Base-by-base conservation (phyloP, 805 yeast species). In the Sungouiella thailandica region DNA sequence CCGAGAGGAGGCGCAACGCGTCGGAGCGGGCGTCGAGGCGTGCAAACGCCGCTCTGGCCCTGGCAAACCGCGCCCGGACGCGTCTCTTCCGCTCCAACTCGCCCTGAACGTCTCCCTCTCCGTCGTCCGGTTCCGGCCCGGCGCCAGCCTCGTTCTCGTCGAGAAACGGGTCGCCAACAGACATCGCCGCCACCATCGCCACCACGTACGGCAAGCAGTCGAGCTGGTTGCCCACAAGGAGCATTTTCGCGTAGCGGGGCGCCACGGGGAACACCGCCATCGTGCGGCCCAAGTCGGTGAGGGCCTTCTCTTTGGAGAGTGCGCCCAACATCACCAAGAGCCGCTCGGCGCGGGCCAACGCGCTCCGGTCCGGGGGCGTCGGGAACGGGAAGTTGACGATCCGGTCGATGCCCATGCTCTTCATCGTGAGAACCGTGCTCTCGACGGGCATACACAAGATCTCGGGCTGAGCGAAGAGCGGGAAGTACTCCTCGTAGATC, bases 371-470 rank as follows among this genome's bases (percentile, higher is more conserved):
- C 0, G 97, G 97, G 2, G 96, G 85, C 0, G 97, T 89, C 4
- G 97, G 96, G 62, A 93, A 93, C 23, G 98, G 98, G 65, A 93
- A 93, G 50, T 93, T 90, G 15, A 78, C 65, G 23, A 93, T 81
- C 34, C 83, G 84, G 54, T 85, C 93, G 40, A 93, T 89, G 2
- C 96, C 97, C 96, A 93, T 93, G 43, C 90, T 77, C 59, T 93
- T 93, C 98, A 93, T 93, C 30, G 83, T 83, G 47, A 93, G 62
- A 0, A 93, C 95, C n/a, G 93, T 83, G 55, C 96, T 88, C 55
- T 93, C 98, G 23, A 88, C 87, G 0, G 98, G 97, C 94, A 87
- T 89, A 44, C 97, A 69, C 37, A 85, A 62, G 29, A 93, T 89
- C 56, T 93, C 99, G 0, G 99, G 97, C 35, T 68, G 70, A 8